Evolutionary conservation across 139 green algal species (phyloP).

Genomic region (Closterium sp.): DNA sequence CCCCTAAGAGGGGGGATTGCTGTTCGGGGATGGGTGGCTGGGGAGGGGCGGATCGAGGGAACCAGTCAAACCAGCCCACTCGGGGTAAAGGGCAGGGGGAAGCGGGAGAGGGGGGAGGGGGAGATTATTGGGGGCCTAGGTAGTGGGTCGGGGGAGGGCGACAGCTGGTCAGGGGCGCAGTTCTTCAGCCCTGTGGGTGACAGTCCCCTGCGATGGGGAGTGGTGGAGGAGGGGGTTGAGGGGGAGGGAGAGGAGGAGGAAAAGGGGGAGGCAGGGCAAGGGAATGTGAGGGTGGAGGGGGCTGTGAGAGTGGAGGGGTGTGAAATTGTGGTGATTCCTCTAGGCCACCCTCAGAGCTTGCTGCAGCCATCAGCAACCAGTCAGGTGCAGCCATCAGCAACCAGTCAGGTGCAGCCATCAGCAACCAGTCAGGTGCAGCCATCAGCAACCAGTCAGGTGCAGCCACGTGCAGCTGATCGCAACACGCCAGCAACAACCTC

Average conservation of each 20-base stretch:
- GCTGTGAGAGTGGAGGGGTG: not conserved
- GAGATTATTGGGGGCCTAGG: not conserved
- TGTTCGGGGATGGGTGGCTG: not conserved
- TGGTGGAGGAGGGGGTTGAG: not conserved
- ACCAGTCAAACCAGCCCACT: not conserved
- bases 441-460: not conserved
- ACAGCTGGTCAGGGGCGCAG: not conserved
- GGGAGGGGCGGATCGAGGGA: too few species aligned
- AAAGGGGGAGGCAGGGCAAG: not conserved
- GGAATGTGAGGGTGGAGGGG: not conserved
- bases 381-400: not conserved
- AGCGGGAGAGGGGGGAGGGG: not conserved
- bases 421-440: not conserved
- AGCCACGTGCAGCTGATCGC: not conserved
- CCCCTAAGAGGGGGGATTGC: not conserved
- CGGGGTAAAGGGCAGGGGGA: not conserved
- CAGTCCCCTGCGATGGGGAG: not conserved
- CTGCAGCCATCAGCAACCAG: not conserved
- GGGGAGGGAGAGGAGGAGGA: not conserved
- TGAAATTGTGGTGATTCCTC: not conserved
- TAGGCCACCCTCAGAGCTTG: not conserved
- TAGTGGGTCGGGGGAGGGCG: not conserved
- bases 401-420: not conserved
- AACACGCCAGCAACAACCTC: not conserved
- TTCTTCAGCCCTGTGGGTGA: not conserved